Conservation (phyloP, 2,329 filamentous ascomycete genomes). For the Pestalotiopsis sp. region DNA sequence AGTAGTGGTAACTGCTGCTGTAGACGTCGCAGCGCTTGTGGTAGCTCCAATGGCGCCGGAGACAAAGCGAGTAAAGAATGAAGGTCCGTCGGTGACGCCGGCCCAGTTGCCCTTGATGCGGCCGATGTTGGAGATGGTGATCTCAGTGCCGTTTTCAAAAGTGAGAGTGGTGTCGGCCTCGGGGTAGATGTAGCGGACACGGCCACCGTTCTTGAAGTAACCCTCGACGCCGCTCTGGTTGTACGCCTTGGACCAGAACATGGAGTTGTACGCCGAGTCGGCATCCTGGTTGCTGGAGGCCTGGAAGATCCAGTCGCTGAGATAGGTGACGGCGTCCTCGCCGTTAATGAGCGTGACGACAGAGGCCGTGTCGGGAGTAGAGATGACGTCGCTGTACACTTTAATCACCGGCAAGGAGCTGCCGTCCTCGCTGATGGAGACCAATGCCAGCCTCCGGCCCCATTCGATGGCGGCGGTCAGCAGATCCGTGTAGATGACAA, state of each 20-base stretch:
- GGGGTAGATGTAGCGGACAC: constrained; percentile 38
- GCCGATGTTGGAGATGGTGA: constrained; percentile 36
- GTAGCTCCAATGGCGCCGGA: constrained; percentile 21
- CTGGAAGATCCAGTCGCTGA: constrained; percentile 32
- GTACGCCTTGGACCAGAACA: constrained; percentile 40
- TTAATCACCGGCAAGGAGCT: constrained; percentile 32
- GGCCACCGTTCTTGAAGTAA: constrained; percentile 40
- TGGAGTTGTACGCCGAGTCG: constrained; percentile 44
- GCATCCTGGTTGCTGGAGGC: constrained; percentile 39
- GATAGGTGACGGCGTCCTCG: constrained; percentile 29
- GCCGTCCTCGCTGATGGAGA: constrained; percentile 33
- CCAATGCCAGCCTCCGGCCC: constrained; percentile 31
- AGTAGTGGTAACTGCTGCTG: constrained; percentile 9
- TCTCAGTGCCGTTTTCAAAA: constrained; percentile 41
- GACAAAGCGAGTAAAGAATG: constrained; percentile 32
- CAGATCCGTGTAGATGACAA: constrained; percentile 43
- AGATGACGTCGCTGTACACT: constrained; percentile 36
- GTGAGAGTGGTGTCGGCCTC: constrained; percentile 40
- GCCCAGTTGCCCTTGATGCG: constrained; percentile 36
- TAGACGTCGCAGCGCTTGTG: constrained; percentile 16
- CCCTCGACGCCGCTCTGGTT: constrained; percentile 35
- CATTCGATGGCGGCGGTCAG: constrained; percentile 40
- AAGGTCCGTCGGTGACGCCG: constrained; percentile 33
- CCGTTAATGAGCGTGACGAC: constrained; percentile 33
- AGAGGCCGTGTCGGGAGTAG: constrained; percentile 30